Base-by-base conservation (phyloP, 768 basidiomycete genomes). In the Phaeolepiota aurea region DNA sequence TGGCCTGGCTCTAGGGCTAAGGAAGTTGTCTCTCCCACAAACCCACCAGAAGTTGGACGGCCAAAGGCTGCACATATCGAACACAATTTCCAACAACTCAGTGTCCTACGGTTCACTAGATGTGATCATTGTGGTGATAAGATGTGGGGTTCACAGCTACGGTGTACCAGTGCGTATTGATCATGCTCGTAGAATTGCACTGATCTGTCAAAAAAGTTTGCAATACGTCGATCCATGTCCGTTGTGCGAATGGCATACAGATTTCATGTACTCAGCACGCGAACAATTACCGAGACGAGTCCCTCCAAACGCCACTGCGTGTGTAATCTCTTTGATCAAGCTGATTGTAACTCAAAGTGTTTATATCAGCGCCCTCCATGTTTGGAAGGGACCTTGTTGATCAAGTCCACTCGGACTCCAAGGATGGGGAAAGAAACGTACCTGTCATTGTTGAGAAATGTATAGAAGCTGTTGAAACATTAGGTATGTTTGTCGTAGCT, bases 121-220 rank as follows among this genome's bases (percentile, higher is more conserved):
- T 99, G 96, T 55, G 96, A 98, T 52, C 84, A 93, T 41, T 99
- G 96, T 55, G 83, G 82, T 22, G 96, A 98, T 56, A 99, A 98
- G 69, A 81, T 98, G 81, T 99, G 93, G 92, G 94, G 94, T 4
- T 78, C 92, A n/a, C 91, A 93, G 55, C 70, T 88, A 40, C 82
- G 88, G 21, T 99, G 96, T 56, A 76, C 82, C 48, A 71, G 94
- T 91, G 55, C 56, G 89, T 70, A 7, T 31, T 32, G 14, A 37
- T 20, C 11, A 35, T 39, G 22, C n/a, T 20, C 32, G 18, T 20
- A n/a, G n/a, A n/a, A n/a, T n/a, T n/a, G n/a, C n/a, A n/a, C n/a
- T n/a, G n/a, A n/a, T n/a, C n/a, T 44, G 41, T 3, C 33, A 38
- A 25, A 19, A 20, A 46, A 94, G 93, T 65, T 20, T 98, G 94